Evolutionary conservation across 2,329 filamentous ascomycete species (phyloP).

Genomic region (Colletotrichum melonis): DNA sequence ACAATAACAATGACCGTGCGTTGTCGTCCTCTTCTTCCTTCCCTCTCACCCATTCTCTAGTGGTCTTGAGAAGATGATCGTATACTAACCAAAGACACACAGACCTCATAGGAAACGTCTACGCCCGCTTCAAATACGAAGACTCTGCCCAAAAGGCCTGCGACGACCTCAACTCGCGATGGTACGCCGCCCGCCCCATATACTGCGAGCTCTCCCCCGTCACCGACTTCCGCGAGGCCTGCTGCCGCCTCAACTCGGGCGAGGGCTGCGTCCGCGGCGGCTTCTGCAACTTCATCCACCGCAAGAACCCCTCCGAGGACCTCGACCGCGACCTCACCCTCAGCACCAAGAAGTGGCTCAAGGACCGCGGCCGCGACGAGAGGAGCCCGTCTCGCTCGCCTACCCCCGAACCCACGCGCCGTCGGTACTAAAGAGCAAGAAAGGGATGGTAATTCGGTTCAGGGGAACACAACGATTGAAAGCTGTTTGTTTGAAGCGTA

Average conservation of each 20-base stretch:
- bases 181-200: constrained; percentile 97
- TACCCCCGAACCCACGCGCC: constrained; percentile 84
- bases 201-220: constrained; percentile 98
- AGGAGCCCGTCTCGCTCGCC: constrained; percentile 85
- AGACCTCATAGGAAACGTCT: constrained; percentile 98
- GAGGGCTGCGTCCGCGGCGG: constrained; percentile 96
- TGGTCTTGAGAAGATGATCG: not conserved
- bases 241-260: constrained; percentile 92
- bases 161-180: constrained; percentile 92
- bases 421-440: constrained; percentile 67
- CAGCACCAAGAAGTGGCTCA: constrained; percentile 96
- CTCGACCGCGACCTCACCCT: constrained; percentile 89
- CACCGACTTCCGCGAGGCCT: constrained; percentile 97
- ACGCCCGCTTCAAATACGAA: constrained; percentile 99
- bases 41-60: not conserved
- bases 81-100: constrained; percentile 19
- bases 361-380: constrained; percentile 83
- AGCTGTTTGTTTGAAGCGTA: not conserved
- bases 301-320: constrained; percentile 92
- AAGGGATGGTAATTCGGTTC: not conserved
- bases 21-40: constrained; percentile 38
- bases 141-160: constrained; percentile 93
- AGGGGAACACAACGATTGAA: not conserved
- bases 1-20: constrained; percentile 98
- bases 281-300: constrained; percentile 99